These are phyloP conservation scores for Clavispora vitiphila DNA, from an alignment of 805 yeast genomes.

Conservation along the genomic window DNA sequence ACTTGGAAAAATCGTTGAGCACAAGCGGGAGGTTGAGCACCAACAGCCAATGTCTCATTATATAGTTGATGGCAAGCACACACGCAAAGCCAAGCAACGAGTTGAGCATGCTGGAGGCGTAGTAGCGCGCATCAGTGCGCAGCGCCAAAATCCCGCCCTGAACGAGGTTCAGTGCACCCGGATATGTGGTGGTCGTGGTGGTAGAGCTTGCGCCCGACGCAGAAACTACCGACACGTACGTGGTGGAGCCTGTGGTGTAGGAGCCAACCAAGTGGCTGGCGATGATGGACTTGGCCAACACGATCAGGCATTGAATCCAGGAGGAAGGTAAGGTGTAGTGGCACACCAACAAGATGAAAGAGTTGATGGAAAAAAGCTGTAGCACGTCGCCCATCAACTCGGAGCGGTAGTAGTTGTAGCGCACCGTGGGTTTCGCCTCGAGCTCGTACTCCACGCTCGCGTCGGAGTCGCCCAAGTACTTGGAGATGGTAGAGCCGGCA, in stretches of 20 bases:
- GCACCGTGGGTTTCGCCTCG: constrained; percentile 7
- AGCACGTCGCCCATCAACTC: constrained; percentile 16
- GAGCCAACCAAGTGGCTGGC: constrained; percentile 28
- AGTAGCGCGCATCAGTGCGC: constrained; percentile 1
- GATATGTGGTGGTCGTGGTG: constrained; percentile 9
- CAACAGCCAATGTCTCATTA: constrained; percentile 10
- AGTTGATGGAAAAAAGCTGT: constrained; percentile 21
- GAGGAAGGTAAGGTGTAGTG: constrained; percentile 15
- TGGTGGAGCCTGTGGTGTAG: constrained; percentile 20
- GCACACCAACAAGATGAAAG: constrained; percentile 20
- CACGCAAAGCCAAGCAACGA: constrained; percentile 18
- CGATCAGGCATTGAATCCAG: constrained; percentile 20
- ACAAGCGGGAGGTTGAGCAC: not conserved
- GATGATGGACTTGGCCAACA: constrained; percentile 27
- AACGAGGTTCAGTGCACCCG: not conserved
- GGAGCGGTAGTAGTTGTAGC: constrained; percentile 13
- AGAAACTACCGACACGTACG: constrained; percentile 17
- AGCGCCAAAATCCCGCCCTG: not conserved
- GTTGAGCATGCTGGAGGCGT: constrained; percentile 14
- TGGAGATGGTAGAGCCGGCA: constrained; percentile 23
- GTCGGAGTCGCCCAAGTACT: constrained; percentile 10
- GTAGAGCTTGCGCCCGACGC: constrained; percentile 8
- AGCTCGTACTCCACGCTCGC: constrained; percentile 3
- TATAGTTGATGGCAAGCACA: constrained; percentile 18
- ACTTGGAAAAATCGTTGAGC: not conserved